Percentiles rank a stretch among this genome's conserved stretches.
phyloP scores from a whole-genome alignment of 805 yeast species.

The Candida silvicultrix region DNA sequence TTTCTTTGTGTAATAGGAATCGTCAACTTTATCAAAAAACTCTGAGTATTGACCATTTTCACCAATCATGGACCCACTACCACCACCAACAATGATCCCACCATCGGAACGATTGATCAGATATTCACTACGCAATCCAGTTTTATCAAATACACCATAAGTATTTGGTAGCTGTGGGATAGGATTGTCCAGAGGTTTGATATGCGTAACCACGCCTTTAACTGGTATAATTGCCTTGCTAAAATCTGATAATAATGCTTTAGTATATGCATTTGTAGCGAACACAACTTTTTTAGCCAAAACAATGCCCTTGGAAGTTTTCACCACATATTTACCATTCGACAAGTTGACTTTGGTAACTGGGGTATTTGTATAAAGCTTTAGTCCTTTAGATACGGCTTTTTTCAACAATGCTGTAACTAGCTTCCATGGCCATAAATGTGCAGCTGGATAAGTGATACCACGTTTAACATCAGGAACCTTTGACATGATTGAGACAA shows the following conservation, averaged over 20 bases:
- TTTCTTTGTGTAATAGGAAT: conserved; percentile 24
- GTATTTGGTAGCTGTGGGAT: conserved; percentile 31
- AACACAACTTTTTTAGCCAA: conserved; percentile 28
- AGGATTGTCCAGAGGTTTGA: conserved; percentile 17
- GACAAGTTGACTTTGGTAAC: conserved; percentile 23
- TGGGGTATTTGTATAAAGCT: conserved; percentile 36
- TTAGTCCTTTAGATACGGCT: conserved; percentile 28
- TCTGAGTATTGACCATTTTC: conserved; percentile 8
- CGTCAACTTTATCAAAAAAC: conserved; percentile 29
- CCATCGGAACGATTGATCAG: conserved; percentile 35
- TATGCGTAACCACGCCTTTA: conserved; percentile 27
- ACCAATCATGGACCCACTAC: conserved; percentile 6
- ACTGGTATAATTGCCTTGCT: conserved; percentile 27
- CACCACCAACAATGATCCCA: conserved; percentile 30
- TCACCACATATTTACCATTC: conserved; percentile 27
- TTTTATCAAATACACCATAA: conserved; percentile 24
- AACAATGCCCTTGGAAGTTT: conserved; percentile 25
- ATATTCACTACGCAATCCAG: conserved; percentile 24
- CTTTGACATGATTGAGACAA: conserved; percentile 46
- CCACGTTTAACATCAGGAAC: conserved; percentile 85
- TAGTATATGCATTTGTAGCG: conserved; percentile 28
- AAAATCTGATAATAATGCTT: conserved; percentile 26
- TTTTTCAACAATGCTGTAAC: conserved; percentile 27
- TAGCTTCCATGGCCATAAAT: conserved; percentile 39
- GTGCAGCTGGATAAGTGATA: conserved; percentile 39